Base-by-base conservation (phyloP, 2,329 filamentous ascomycete species). In the Thyridium curvatum region DNA sequence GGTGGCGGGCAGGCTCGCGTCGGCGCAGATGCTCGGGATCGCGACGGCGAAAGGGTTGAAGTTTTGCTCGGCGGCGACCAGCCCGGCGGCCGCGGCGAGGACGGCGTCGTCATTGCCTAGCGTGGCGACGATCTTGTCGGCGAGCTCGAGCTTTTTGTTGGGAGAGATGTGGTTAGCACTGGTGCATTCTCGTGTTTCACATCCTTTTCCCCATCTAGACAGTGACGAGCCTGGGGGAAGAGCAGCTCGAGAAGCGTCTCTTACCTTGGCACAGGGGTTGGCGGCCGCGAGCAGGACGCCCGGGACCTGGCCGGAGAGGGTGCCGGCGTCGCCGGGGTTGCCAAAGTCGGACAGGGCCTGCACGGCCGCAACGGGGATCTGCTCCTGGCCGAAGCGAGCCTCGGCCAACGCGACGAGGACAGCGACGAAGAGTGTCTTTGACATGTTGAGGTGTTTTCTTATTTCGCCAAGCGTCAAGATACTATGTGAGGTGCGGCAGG, bases 311-410 rank as follows among this genome's bases (percentile, higher is more conserved):
- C 81, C 81, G 32, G 78, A 74, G 41, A 86, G 72, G 33, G 79
- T 84, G 30, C 69, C 71, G 35, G 82, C 80, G 46, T 71, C 69
- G 32, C 81, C 82, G 2, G 79, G 65, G 31, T 62, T 58, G 38
- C 80, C 80, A 12, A 74, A 71, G 49, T 65, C 64, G 39, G 66
- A 56, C 18, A 84, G 69, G 18, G 67, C 68, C 34, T 60, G 56
- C 46, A 84, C 72, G 41, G 69, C 72, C 17, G 61, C 51, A 37
- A 80, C 77, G 36, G 78, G 71, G 32, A 66, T 49, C 50, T 81
- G 74, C 58, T 84, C 80, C 60, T 82, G 77, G 34, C 72, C 73
- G 56, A 84, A 84, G 48, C 80, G 69, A 43, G 73, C 73, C 45
- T 74, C 62, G 45, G 61, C 64, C 35, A 65, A 50, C 31, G 68